Conservation (phyloP, 805 yeast genomes). For the Myxozyma neotropica region DNA sequence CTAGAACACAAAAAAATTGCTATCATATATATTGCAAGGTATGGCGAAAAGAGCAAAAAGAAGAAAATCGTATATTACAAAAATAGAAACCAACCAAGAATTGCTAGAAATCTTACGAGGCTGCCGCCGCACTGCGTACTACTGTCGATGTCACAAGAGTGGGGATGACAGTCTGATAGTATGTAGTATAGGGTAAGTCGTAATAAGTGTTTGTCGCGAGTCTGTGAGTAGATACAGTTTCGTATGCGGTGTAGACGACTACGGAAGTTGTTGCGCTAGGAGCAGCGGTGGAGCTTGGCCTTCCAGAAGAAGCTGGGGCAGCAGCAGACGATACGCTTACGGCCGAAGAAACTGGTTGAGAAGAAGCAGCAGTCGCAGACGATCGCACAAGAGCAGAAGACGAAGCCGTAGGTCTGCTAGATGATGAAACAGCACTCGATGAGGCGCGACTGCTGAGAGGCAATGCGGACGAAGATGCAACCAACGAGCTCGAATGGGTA, state of each 20-base stretch:
- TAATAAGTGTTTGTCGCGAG: conserved; percentile 14
- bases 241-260: neutral
- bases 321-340: neutral
- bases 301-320: neutral
- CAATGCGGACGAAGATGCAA: neutral
- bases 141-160: neutral
- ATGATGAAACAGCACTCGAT: no score
- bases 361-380: neutral
- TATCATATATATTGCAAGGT: no score
- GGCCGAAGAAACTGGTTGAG: conserved; percentile 1
- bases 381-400: neutral
- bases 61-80: conserved; percentile 1
- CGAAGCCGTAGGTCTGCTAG: neutral
- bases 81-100: no score
- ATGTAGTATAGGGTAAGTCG: conserved; percentile 4
- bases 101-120: neutral
- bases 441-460: no score
- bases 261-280: neutral
- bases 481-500: neutral
- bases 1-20: neutral
- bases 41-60: neutral
- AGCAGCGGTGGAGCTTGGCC: neutral
- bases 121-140: neutral
- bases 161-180: neutral
- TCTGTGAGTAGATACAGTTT: neutral